phyloP scores from a whole-genome alignment of 768 basidiomycete species.

The Pluteus cervinus region DNA sequence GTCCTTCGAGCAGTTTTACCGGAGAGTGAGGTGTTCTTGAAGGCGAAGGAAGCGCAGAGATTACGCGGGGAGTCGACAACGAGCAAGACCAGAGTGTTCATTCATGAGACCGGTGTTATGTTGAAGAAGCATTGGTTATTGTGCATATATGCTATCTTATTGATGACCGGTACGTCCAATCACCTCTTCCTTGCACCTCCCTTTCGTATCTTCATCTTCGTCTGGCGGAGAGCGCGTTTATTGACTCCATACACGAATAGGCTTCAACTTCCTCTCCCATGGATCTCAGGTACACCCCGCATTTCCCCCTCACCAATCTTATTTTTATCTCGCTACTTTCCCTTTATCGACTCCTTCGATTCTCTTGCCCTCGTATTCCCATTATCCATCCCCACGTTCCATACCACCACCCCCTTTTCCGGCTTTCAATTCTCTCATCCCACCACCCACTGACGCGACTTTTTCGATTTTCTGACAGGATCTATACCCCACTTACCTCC shows the following conservation, averaged over 20 bases:
- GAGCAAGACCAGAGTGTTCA: constrained; percentile 64
- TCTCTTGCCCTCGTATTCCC: too few species aligned
- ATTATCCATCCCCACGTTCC: too few species aligned
- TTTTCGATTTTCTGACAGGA: constrained; percentile 42
- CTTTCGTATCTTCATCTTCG: background rate
- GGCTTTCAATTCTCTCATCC: too few species aligned
- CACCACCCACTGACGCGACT: too few species aligned
- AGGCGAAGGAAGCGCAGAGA: constrained; percentile 50
- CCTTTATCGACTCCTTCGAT: too few species aligned
- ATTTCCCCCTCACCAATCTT: background rate
- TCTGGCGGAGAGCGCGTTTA: background rate
- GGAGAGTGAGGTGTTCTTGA: constrained; percentile 69
- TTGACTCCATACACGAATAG: constrained; percentile 20
- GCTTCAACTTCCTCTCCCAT: constrained; percentile 76
- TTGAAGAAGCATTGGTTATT: constrained; percentile 75
- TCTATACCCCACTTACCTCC: constrained; percentile 76
- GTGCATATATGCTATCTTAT: constrained; percentile 77
- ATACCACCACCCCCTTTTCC: too few species aligned
- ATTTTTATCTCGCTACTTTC: constrained; percentile 2
- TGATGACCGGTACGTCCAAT: constrained; percentile 55
- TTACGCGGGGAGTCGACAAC: constrained; percentile 51
- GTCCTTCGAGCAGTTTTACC: constrained; percentile 60
- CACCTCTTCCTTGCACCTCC: background rate
- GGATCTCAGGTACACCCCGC: constrained; percentile 46
- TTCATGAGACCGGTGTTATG: constrained; percentile 71